These are phyloP conservation scores for Limnomonas spitsbergensis DNA, from an alignment of 139 green algal genomes.

Conservation along the genomic window DNA sequence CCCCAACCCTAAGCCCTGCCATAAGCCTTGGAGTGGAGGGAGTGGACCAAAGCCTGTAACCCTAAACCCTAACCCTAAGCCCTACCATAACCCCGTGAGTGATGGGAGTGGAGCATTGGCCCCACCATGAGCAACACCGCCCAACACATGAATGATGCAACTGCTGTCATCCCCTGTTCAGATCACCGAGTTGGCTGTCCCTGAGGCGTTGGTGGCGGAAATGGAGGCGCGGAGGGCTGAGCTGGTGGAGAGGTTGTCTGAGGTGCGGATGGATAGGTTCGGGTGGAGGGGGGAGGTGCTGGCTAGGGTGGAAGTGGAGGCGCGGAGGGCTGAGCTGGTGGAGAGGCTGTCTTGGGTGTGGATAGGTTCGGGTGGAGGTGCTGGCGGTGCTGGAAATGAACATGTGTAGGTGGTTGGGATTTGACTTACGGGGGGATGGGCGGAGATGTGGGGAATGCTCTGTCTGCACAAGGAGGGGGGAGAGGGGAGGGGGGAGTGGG, in stretches of 20 bases:
- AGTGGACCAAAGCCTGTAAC: too few species aligned
- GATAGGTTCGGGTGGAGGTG: background rate
- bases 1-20: too few species aligned
- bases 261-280: constrained; percentile 39
- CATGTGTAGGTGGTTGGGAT: constrained; percentile 27
- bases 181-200: constrained; percentile 68
- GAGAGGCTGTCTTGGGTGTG: constrained; percentile 58
- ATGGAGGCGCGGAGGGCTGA: constrained; percentile 58
- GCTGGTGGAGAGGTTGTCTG: constrained; percentile 69
- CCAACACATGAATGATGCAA: background rate
- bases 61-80: too few species aligned
- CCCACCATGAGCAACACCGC: background rate
- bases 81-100: too few species aligned
- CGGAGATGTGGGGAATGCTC: too few species aligned
- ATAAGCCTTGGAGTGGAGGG: too few species aligned
- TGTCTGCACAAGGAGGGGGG: too few species aligned
- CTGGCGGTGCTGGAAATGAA: background rate
- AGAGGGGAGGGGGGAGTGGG: too few species aligned
- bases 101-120: too few species aligned
- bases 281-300: background rate
- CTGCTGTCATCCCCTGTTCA: constrained; percentile 1
- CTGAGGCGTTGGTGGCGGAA: constrained; percentile 56
- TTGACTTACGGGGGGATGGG: too few species aligned
- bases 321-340: constrained; percentile 63
- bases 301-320: background rate